These are phyloP conservation scores for Vigna nakashimae DNA, from an alignment of 306 rosid genomes.

Conservation along the genomic window DNA sequence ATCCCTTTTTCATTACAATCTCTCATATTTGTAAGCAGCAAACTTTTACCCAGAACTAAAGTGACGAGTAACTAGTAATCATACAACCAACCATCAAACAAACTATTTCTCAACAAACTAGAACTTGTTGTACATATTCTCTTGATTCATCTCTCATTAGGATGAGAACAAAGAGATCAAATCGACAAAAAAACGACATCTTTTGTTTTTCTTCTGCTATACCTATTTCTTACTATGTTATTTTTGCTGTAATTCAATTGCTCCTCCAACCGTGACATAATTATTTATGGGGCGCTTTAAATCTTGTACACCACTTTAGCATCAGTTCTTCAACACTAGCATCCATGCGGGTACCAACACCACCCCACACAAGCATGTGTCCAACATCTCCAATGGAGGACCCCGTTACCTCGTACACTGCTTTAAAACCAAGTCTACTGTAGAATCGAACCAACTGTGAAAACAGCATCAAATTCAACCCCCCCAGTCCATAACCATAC, in stretches of 20 bases:
- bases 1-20: background rate
- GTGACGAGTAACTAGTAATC: background rate
- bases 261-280: background rate
- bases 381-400: slow-evolving; percentile 64
- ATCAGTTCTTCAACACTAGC: slow-evolving; percentile 72
- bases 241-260: background rate
- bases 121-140: background rate
- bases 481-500: background rate
- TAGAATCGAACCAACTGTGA: slow-evolving; percentile 80
- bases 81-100: background rate
- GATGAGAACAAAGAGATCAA: background rate
- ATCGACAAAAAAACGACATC: too few species aligned
- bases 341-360: slow-evolving; percentile 86
- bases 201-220: background rate
- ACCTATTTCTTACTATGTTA: background rate
- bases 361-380: slow-evolving; percentile 92
- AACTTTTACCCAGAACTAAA: background rate
- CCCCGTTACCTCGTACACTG: slow-evolving; percentile 72
- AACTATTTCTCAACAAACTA: background rate
- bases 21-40: background rate
- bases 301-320: slow-evolving; percentile 81
- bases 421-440: slow-evolving; percentile 79
- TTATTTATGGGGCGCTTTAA: slow-evolving; percentile 49
- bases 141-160: background rate
- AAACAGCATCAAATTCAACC: background rate